Base-by-base conservation (phyloP, 1,139 yeast species). In the Suhomyces maxii region DNA sequence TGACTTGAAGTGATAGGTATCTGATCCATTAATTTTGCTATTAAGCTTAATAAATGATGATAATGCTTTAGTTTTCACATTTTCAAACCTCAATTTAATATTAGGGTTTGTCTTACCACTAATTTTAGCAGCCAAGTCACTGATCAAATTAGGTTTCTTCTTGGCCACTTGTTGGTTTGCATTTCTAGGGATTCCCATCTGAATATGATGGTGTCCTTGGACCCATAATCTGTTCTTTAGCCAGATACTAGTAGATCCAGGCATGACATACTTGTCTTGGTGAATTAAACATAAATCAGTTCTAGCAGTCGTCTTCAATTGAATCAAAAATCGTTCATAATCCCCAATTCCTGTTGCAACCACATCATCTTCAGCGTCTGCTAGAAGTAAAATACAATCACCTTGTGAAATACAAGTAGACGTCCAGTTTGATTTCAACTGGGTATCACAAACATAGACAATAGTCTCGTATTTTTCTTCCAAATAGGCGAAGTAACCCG, bases 341-440 rank as follows among this genome's bases (percentile, higher is more conserved):
- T 90, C 97, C 3, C 98, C 97, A 38, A 89, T 75, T 26, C 81
- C 80, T 0, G 90, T 83, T 7, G 84, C 83, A 3, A 81, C 77
- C 6, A 73, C 69, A 3, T 86, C 84, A 46, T 82, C 73, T 26
- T 72, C 77, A 3, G 90, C 85, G 66, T 86, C 87, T 0, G 91
- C 93, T 14, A 86, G 62, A 11, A 87, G 65, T 32, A 86, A 64
- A 26, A 89, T 82, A 68, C 97, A 91, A 64, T 93, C 99, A 10
- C 97, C 98, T 64, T 91, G 98, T 6, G 95, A 82, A 41, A 93
- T 86, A 64, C 99, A 93, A 0, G 97, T 89, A 8, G 83, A 79
- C 0, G 97, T 89, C 99, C 99, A 93, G 31, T 84, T 79, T 0
- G 97, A 88, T 53, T 83, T 84, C 3, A 87, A 82, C 1, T 88